Percentiles rank a stretch among this genome's conserved stretches.
These are phyloP conservation scores for Angomonas desouzai DNA, from an alignment of 208 protist genomes.

Conservation along the genomic window DNA sequence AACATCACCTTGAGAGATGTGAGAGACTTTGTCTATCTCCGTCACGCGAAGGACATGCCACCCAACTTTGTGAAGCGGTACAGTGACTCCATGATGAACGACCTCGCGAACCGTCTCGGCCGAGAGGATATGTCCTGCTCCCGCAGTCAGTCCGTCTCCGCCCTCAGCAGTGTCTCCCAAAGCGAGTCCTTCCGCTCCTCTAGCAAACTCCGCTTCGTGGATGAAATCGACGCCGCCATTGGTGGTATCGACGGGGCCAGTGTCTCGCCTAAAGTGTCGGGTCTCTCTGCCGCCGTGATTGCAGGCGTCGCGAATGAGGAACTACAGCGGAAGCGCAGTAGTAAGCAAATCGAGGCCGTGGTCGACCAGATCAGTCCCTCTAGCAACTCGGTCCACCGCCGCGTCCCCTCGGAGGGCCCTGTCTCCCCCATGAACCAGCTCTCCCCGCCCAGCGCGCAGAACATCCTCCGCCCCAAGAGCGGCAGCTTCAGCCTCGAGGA, in stretches of 20 bases:
- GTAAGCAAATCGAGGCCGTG: slow-evolving; percentile 9
- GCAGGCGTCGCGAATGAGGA: slow-evolving; percentile 17
- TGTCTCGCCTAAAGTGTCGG: slow-evolving; percentile 25
- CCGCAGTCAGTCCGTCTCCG: slow-evolving; percentile 47
- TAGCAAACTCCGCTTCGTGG: slow-evolving; percentile 61
- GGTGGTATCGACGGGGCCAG: slow-evolving; percentile 47
- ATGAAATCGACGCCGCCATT: slow-evolving; percentile 63
- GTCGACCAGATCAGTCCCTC: slow-evolving; percentile 26
- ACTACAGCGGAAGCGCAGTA: slow-evolving; percentile 22
- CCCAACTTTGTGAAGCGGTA: slow-evolving; percentile 34
- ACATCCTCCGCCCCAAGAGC: slow-evolving; percentile 3
- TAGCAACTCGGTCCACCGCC: neutral
- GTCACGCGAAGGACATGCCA: slow-evolving; percentile 40
- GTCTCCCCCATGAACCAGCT: slow-evolving; percentile 9
- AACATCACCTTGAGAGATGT: slow-evolving; percentile 47
- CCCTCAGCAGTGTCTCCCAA: slow-evolving; percentile 45
- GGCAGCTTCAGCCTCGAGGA: slow-evolving; percentile 17
- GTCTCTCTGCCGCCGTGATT: slow-evolving; percentile 38
- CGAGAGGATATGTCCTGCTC: slow-evolving; percentile 30
- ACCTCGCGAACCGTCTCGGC: slow-evolving; percentile 41
- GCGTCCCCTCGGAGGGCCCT: neutral
- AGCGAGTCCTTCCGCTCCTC: slow-evolving; percentile 49
- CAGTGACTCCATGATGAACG: slow-evolving; percentile 38
- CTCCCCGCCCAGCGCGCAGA: slow-evolving; percentile 13
- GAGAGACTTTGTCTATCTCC: slow-evolving; percentile 56